phyloP scores from a whole-genome alignment of 169 alveolate genomes.

The Blepharisma undulans region DNA sequence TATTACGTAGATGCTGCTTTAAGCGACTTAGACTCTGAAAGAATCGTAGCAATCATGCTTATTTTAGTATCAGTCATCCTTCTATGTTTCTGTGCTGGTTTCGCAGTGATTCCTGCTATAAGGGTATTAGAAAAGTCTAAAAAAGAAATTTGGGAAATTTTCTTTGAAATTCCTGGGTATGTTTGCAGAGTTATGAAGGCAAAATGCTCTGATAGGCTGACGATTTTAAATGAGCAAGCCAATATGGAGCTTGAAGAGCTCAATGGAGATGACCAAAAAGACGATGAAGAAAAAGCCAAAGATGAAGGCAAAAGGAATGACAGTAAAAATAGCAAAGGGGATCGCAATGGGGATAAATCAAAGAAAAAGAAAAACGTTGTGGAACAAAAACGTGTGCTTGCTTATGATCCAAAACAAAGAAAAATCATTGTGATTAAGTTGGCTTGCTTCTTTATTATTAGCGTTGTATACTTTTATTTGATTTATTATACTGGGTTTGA shows the following conservation, averaged over 20 bases:
- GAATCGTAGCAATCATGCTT: background rate
- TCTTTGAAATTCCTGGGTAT: conserved; percentile 34
- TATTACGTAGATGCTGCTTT: conserved; percentile 17
- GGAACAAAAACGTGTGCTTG: background rate
- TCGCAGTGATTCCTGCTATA: conserved; percentile 33
- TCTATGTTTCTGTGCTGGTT: conserved; percentile 35
- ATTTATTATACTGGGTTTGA: conserved; percentile 32
- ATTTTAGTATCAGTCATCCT: conserved; percentile 31
- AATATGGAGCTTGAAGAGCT: conserved; percentile 31
- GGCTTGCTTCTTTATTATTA: conserved; percentile 23
- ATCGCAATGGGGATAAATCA: background rate
- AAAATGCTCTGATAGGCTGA: conserved; percentile 26
- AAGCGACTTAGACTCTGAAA: conserved; percentile 1
- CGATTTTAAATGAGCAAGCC: conserved; percentile 20
- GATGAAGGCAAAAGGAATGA: conserved; percentile 2
- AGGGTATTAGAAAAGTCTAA: background rate
- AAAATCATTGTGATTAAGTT: conserved; percentile 8
- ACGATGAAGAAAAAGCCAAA: conserved; percentile 1
- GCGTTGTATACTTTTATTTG: conserved; percentile 23
- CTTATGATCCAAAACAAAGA: conserved; percentile 29
- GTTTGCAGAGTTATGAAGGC: conserved; percentile 40
- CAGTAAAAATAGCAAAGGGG: background rate
- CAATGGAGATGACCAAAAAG: background rate
- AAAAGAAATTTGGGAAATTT: conserved; percentile 35
- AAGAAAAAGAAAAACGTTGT: conserved; percentile 1